These are phyloP conservation scores for Candida anglica DNA, from an alignment of 805 yeast genomes.

Conservation along the genomic window DNA sequence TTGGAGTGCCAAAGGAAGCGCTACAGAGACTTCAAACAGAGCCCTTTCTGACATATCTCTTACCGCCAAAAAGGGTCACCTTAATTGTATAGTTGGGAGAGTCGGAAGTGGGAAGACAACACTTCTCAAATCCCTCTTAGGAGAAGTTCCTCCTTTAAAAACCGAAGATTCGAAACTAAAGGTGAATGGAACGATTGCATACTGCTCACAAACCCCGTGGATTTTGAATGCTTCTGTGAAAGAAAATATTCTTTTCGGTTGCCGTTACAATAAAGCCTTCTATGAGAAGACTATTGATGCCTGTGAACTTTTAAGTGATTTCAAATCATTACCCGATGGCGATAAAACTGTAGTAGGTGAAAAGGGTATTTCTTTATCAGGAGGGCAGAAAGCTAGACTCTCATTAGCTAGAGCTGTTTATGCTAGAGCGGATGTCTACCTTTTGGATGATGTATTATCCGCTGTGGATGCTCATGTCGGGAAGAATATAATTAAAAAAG, in stretches of 20 bases:
- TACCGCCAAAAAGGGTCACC: constrained; percentile 27
- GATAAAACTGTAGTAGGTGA: constrained; percentile 39
- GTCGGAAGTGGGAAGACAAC: constrained; percentile 41
- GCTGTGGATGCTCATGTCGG: constrained; percentile 45
- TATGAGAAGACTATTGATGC: constrained; percentile 32
- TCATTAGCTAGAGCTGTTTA: constrained; percentile 41
- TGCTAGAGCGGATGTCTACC: no score
- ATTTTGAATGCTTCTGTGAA: constrained; percentile 35
- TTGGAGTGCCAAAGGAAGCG: constrained; percentile 23
- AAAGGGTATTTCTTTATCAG: no score
- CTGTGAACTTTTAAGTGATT: constrained; percentile 32
- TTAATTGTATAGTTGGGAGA: constrained; percentile 39
- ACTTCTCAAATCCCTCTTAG: constrained; percentile 29
- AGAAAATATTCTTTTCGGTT: constrained; percentile 37
- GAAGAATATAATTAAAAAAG: constrained; percentile 26
- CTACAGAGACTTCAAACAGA: constrained; percentile 7
- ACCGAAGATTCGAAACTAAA: constrained; percentile 12
- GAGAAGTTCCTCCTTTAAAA: constrained; percentile 20
- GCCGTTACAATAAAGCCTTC: constrained; percentile 23
- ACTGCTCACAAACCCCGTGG: constrained; percentile 40
- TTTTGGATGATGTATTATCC: no score
- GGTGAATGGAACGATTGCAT: constrained; percentile 31
- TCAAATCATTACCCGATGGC: constrained; percentile 34
- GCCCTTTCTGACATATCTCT: constrained; percentile 30
- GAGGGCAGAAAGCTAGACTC: no score